Base-by-base conservation (phyloP, 2,329 filamentous ascomycete species). In the Clonostachys byssicola region DNA sequence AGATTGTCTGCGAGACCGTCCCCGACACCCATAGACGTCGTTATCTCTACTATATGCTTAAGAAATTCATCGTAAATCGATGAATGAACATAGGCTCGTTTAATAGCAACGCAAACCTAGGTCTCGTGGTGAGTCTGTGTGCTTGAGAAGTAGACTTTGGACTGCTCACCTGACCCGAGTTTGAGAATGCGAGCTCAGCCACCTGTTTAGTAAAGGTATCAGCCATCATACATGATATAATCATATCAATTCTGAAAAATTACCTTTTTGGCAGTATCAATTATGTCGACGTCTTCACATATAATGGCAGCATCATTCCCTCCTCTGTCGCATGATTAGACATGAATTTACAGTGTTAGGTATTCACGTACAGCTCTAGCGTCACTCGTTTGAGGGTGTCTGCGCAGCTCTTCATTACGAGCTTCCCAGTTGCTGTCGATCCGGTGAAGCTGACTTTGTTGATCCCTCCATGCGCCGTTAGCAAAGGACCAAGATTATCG, bases 391-490 rank as follows among this genome's bases (percentile, higher is more conserved):
- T 50, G 10, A 50, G 35, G 9, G 49, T 48, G 8, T 41, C 41
- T 6, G 46, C 43, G 30, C 46, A 47, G 36, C 49, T 50, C 23
- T 43, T 23, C 5, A 46, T 46, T 52, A 85, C 74, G 59, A 72
- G 75, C 66, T 81, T 83, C n/a, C 81, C 81, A 1, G 77, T 83
- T 1, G 70, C 67, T 35, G 70, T 77, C 14, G 77, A 82, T 6
- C 81, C 81, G 1, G 82, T 85, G 63, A 86, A 86, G 55, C 68
- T 72, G 63, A 85, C 76, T 69, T 82, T 85, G 51, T 74, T 70
- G 47, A 85, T 73, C 20, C 69, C 75, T 0, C 77, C 75, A 56
- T 85, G 81, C 12, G 56, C 58, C 1, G 77, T 80, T 49, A 85
- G 61, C 68, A 70, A 71, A 2, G 75, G 77, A 8, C 81, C 81